These are phyloP conservation scores for Myriosclerotinia curreyana DNA, from an alignment of 2,329 filamentous ascomycete genomes.

Conservation along the genomic window DNA sequence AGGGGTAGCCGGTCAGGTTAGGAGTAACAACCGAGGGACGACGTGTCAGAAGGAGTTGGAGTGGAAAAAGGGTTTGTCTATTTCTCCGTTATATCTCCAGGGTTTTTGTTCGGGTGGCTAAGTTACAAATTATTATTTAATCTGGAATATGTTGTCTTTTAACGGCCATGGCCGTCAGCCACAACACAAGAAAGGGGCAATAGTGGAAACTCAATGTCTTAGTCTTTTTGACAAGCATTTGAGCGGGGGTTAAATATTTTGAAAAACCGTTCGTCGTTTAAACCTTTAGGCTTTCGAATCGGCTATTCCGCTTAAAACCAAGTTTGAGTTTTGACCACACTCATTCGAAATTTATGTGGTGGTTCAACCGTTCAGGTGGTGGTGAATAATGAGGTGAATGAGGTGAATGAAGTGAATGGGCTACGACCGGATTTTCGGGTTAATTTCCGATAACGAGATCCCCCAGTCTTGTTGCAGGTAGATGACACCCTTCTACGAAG, in stretches of 20 bases:
- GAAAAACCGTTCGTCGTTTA: slow-evolving; percentile 12
- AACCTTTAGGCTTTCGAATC: slow-evolving; percentile 12
- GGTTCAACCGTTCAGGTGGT: no score
- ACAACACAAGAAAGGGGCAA: not conserved
- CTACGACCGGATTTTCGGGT: slow-evolving; percentile 13
- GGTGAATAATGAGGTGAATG: no score
- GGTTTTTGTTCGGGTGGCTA: slow-evolving; percentile 6
- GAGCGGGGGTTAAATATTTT: not conserved
- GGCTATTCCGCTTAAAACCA: slow-evolving; percentile 12
- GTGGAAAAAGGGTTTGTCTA: not conserved
- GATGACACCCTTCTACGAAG: not conserved
- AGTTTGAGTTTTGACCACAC: not conserved
- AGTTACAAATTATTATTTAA: not conserved
- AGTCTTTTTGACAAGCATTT: slow-evolving; percentile 1
- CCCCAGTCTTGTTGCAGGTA: slow-evolving; percentile 11
- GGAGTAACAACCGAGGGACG: not conserved
- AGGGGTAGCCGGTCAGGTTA: slow-evolving; percentile 8
- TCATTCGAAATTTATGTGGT: not conserved
- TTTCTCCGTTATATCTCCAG: slow-evolving; percentile 13
- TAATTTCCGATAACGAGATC: slow-evolving; percentile 19
- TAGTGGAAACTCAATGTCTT: not conserved
- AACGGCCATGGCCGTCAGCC: slow-evolving; percentile 4
- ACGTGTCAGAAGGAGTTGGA: slow-evolving; percentile 10
- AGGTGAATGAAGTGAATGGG: slow-evolving; percentile 1
- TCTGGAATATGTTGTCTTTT: not conserved